These are phyloP conservation scores for Mycosphaerella arachidis DNA, from an alignment of 2,329 filamentous ascomycete species.

Conservation along the genomic window DNA sequence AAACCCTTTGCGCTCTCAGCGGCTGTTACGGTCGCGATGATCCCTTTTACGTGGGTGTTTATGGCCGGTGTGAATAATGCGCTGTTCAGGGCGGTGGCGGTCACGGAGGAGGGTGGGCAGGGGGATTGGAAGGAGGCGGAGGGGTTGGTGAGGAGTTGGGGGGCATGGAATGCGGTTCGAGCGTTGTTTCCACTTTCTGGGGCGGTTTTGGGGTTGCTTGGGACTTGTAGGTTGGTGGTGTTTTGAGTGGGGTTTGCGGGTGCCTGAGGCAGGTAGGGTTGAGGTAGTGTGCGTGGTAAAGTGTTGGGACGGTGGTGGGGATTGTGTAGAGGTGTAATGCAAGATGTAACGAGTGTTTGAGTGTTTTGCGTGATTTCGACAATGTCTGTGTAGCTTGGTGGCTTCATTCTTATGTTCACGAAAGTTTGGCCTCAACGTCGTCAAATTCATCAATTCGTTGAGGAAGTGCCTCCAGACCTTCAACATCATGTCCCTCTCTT, in stretches of 20 bases:
- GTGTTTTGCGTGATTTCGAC: background rate
- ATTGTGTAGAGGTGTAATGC: background rate
- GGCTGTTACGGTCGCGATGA: constrained; percentile 5
- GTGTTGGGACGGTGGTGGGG: background rate
- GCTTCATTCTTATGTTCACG: background rate
- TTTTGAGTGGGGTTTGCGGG: background rate
- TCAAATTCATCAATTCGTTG: background rate
- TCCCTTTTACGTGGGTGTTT: constrained; percentile 12
- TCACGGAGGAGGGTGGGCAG: constrained; percentile 19
- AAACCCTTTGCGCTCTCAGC: background rate
- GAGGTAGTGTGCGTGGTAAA: background rate
- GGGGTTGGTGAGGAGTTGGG: constrained; percentile 5
- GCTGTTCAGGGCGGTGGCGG: background rate
- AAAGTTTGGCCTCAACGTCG: background rate
- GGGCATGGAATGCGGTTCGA: background rate
- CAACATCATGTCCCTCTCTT: no score
- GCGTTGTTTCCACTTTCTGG: constrained; percentile 7
- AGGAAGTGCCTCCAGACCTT: no score
- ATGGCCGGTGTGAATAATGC: constrained; percentile 2
- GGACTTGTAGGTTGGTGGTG: background rate
- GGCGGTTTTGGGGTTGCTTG: constrained; percentile 2
- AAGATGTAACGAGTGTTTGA: background rate
- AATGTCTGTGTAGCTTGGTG: background rate
- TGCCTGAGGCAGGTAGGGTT: background rate
- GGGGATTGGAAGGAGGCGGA: constrained; percentile 1